phyloP scores from a whole-genome alignment of 176 grass and related monocot genomes.

The Aegilops speltoides region DNA sequence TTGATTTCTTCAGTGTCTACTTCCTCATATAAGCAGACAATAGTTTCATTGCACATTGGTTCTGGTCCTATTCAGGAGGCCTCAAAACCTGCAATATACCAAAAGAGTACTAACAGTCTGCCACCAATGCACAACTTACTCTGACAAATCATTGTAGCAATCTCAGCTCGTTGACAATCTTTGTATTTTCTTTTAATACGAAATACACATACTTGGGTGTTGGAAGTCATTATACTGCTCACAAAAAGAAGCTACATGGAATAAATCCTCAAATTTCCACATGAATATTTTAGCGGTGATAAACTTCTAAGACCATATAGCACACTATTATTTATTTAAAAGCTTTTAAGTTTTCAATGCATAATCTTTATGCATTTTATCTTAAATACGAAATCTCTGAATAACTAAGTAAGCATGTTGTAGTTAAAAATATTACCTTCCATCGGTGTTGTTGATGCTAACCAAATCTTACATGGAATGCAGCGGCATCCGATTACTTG shows the following conservation, averaged over 20 bases:
- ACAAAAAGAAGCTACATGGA: background rate
- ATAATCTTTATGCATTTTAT: background rate
- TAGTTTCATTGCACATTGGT: slow-evolving; percentile 59
- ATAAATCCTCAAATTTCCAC: background rate
- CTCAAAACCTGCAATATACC: slow-evolving; percentile 59
- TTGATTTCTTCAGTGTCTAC: slow-evolving; percentile 78
- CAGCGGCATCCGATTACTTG: no score
- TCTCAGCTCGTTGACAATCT: no score
- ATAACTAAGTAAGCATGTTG: slow-evolving; percentile 24
- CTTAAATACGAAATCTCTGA: background rate
- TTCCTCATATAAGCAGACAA: slow-evolving; percentile 81
- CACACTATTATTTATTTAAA: background rate
- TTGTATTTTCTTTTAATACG: no score
- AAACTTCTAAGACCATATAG: background rate
- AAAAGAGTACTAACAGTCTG: background rate
- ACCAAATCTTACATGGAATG: no score
- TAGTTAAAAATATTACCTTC: slow-evolving; percentile 50
- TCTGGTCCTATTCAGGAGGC: slow-evolving; percentile 84
- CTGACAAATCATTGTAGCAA: no score
- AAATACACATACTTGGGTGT: no score
- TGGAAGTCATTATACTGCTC: background rate
- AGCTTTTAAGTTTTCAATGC: background rate
- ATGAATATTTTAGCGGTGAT: background rate
- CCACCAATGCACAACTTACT: slow-evolving; percentile 6
- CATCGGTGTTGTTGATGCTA: slow-evolving; percentile 25